Base-by-base conservation (phyloP, 306 rosid species). In the Inga laurina region DNA sequence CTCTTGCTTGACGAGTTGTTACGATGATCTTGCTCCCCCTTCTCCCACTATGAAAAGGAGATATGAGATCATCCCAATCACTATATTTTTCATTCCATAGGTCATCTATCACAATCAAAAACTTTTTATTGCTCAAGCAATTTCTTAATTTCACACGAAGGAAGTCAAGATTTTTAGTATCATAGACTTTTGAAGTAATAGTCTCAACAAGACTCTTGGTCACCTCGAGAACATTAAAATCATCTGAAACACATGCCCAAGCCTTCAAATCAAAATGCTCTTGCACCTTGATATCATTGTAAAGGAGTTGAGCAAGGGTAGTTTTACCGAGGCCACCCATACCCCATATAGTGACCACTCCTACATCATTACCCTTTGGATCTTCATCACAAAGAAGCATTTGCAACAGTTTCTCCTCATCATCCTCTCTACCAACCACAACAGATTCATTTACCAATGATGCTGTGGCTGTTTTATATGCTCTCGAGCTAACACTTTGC, bases 81-180 rank as follows among this genome's bases (percentile, higher is more conserved):
- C 46, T 62, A 56, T 83, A 86, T 43, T 85, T 88, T 16, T 88
- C 83, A 78, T 64, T 82, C 91, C 91, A 88, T 34, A 90, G 85
- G 76, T 90, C 91, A 76, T 90, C 90, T 16, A 90, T 70, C 72
- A 88, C 90, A 72, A 88, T 41, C 82, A 88, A 66, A 67, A 90
- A 86, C 9, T 84, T 90, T 46, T 75, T 88, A 32, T 81, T 83
- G 0, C 1, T 68, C 37, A 88, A 19, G 13, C 13, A 74, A 9
- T 82, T 14, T 77, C 78, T 88, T 74, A 90, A 67, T 74, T 87
- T 57, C 72, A 86, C 84, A 32, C 78, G 91, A n/a, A 90, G 86
- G 21, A 74, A 45, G 45, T 90, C 83, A 6, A 90, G 78, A 85
- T 86, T 85, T 35, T 73, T 83, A 49, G 41, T 45, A 22, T 84